Conservation (phyloP, 2,329 filamentous ascomycete genomes). For the Acephala macrosclerotiorum region DNA sequence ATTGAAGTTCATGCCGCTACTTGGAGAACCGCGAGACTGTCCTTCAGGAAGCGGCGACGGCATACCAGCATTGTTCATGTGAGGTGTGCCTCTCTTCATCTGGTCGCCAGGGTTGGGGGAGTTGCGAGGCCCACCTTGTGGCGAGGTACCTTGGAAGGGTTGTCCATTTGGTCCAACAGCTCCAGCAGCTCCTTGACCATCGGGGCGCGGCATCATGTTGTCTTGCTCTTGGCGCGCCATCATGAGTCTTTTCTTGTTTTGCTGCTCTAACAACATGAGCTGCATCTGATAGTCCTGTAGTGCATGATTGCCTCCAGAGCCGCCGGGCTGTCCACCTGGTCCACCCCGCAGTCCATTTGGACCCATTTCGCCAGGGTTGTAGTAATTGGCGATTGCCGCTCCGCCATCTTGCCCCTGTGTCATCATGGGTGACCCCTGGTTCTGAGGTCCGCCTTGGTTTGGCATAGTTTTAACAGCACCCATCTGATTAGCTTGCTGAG, state of each 20-base stretch:
- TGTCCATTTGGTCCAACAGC: conserved; percentile 64
- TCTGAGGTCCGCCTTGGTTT: conserved; percentile 75
- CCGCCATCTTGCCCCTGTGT: conserved; percentile 72
- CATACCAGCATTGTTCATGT: conserved; percentile 73
- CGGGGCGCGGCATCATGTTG: conserved; percentile 59
- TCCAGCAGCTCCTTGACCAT: conserved; percentile 61
- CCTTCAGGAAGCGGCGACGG: conserved; percentile 75
- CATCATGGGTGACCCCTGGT: conserved; percentile 84
- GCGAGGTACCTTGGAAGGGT: conserved; percentile 73
- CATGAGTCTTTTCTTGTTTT: conserved; percentile 86
- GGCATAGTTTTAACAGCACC: conserved; percentile 57
- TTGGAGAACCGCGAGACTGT: conserved; percentile 71
- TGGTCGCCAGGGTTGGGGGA: conserved; percentile 81
- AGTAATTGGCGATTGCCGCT: conserved; percentile 62
- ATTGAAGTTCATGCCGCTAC: conserved; percentile 68
- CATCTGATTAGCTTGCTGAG: conserved; percentile 60
- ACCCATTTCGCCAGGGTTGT: conserved; percentile 68
- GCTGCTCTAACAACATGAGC: conserved; percentile 84
- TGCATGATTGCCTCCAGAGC: conserved; percentile 67
- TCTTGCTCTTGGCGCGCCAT: conserved; percentile 85
- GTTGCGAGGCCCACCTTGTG: conserved; percentile 66
- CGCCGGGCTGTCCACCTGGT: conserved; percentile 51
- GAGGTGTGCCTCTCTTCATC: conserved; percentile 80
- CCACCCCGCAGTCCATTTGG: conserved; percentile 59
- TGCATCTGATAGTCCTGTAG: conserved; percentile 91